These are phyloP conservation scores for Umbilicus rupestris DNA, from an alignment of 164 flowering plant genomes.

Conservation along the genomic window DNA sequence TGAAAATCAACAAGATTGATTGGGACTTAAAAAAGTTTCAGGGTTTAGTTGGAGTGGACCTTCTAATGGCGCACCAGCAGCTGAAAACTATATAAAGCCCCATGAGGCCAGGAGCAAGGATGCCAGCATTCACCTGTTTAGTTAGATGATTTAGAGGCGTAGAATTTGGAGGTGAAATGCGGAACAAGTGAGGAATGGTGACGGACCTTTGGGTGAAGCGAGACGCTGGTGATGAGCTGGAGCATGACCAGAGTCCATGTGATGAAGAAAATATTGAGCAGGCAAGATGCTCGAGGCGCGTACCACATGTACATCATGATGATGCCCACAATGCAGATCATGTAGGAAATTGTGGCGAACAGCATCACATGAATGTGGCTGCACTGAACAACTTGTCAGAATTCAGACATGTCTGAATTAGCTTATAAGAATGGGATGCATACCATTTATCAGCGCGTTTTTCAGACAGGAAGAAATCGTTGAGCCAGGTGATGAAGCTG, in stretches of 20 bases:
- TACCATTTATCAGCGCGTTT: constrained; percentile 66
- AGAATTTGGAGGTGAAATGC: no score
- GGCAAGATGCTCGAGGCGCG: constrained; percentile 58
- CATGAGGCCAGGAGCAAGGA: constrained; percentile 80
- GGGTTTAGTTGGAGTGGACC: no score
- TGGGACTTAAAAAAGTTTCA: no score
- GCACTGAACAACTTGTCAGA: constrained; percentile 22
- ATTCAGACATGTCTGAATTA: neutral
- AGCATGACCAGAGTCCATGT: constrained; percentile 79
- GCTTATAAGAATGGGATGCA: no score
- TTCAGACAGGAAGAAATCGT: constrained; percentile 52
- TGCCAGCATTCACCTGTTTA: constrained; percentile 64
- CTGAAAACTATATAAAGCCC: constrained; percentile 81
- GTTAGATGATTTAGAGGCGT: neutral
- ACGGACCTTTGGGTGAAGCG: constrained; percentile 65
- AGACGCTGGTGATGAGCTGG: constrained; percentile 76
- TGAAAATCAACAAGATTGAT: no score
- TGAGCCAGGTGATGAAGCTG: constrained; percentile 79
- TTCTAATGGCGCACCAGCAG: constrained; percentile 93
- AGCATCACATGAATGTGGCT: constrained; percentile 61
- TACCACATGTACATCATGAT: constrained; percentile 87
- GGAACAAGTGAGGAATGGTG: constrained; percentile 13
- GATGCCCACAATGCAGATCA: constrained; percentile 58
- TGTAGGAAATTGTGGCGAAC: constrained; percentile 51
- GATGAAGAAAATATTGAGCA: constrained; percentile 74